phyloP scores from a whole-genome alignment of 2,329 filamentous ascomycete species.

The Cladosporium phlei region DNA sequence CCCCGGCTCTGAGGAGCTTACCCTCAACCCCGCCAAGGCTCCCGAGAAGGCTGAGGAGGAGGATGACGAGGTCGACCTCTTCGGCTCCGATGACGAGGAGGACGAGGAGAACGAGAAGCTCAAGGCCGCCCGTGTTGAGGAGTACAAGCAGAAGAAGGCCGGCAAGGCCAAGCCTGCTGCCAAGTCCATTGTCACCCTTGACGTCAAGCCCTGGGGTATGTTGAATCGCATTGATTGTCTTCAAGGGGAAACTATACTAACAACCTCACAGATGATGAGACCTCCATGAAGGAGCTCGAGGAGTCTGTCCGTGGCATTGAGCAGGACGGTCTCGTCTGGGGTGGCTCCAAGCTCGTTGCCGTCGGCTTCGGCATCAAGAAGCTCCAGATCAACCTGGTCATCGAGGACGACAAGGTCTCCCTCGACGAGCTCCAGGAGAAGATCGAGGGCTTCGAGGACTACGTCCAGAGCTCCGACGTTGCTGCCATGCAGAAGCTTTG shows the following conservation, averaged over 20 bases:
- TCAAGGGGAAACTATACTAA: background rate
- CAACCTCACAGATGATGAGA: conserved; percentile 68
- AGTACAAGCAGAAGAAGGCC: conserved; percentile 97
- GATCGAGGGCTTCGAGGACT: conserved; percentile 85
- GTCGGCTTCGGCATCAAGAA: conserved; percentile 99
- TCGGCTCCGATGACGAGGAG: conserved; percentile 89
- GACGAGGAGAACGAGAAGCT: conserved; percentile 78
- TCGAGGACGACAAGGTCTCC: conserved; percentile 96
- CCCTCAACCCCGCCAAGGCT: conserved; percentile 81
- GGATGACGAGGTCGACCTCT: conserved; percentile 86
- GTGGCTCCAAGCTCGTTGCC: conserved; percentile 79
- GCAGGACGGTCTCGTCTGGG: conserved; percentile 94
- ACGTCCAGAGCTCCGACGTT: conserved; percentile 91
- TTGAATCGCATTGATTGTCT: background rate
- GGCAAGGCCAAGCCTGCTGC: conserved; percentile 84
- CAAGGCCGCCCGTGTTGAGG: conserved; percentile 83
- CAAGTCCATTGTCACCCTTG: conserved; percentile 93
- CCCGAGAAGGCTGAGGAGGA: conserved; percentile 59
- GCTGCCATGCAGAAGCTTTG: conserved; percentile 92
- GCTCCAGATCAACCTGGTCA: conserved; percentile 95
- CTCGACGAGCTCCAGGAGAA: conserved; percentile 78
- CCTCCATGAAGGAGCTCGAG: conserved; percentile 80
- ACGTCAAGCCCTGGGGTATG: conserved; percentile 99
- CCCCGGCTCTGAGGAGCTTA: conserved; percentile 71
- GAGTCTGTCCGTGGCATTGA: conserved; percentile 74